phyloP scores from a whole-genome alignment of 257 asterid genomes.

The Solanum pimpinellifolium region DNA sequence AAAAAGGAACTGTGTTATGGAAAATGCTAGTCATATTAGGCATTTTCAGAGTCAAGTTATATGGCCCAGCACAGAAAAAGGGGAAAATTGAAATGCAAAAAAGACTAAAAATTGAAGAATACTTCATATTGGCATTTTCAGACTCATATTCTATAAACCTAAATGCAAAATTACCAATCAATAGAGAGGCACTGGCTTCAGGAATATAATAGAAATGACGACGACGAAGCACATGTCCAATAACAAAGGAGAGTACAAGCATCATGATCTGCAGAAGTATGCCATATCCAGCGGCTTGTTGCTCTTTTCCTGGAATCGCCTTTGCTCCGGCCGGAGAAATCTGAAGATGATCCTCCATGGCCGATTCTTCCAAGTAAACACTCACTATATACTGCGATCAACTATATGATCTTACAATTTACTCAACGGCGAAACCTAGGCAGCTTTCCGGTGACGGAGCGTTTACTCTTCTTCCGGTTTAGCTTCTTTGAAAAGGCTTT shows the following conservation, averaged over 20 bases:
- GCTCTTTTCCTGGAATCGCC: slow-evolving; percentile 82
- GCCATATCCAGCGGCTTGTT: slow-evolving; percentile 97
- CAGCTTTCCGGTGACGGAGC: background rate
- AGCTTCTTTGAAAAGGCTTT: background rate
- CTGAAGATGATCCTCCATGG: slow-evolving; percentile 43
- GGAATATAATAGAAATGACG: slow-evolving; percentile 92
- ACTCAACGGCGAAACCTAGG: background rate
- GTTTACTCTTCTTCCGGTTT: background rate
- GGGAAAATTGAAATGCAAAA: background rate
- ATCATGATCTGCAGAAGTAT: slow-evolving; percentile 99
- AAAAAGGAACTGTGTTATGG: background rate
- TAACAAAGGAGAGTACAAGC: slow-evolving; percentile 93
- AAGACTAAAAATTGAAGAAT: background rate
- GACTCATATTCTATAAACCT: background rate
- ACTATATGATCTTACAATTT: background rate
- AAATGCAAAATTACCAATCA: slow-evolving; percentile 45
- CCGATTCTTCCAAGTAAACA: background rate
- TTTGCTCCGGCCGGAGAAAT: slow-evolving; percentile 81
- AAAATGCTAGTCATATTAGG: background rate
- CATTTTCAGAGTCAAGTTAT: background rate
- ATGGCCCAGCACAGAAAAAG: background rate
- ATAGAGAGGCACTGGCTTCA: slow-evolving; percentile 99
- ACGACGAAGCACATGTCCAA: slow-evolving; percentile 96
- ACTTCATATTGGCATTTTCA: background rate
- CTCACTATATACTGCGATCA: background rate